Percentiles rank a stretch among this genome's conserved stretches.
Conservation (phyloP, 208 protist species). For the Naegleria lovaniensis region DNA sequence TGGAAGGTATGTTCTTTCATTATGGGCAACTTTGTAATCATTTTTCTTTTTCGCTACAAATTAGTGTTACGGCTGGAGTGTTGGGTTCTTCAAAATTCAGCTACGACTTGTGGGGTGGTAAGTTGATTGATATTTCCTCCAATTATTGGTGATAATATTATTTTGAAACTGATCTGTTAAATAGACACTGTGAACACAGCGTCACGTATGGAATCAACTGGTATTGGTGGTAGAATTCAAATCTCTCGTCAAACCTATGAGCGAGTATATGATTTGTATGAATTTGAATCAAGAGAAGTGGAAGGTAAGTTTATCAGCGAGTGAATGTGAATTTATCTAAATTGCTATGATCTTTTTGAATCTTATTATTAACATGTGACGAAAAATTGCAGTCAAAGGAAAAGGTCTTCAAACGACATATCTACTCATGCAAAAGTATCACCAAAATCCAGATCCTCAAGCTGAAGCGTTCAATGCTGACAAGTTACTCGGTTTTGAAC, state of each 20-base stretch:
- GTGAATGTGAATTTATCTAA: no score
- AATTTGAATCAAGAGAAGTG: neutral
- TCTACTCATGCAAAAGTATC: neutral
- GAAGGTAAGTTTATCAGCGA: no score
- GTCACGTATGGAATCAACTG: slow-evolving; percentile 37
- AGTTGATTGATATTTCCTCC: no score
- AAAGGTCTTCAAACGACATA: neutral
- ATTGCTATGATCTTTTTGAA: no score
- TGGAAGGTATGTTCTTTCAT: neutral
- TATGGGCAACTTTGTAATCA: no score
- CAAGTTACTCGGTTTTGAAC: no score
- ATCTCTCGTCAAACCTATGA: slow-evolving; percentile 17
- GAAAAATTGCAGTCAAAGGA: no score
- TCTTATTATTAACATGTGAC: no score
- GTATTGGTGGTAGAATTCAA: slow-evolving; percentile 36
- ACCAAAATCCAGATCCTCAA: neutral
- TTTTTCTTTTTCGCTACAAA: no score
- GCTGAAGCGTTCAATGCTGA: neutral
- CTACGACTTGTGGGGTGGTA: neutral
- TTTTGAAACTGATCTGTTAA: no score
- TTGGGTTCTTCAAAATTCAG: neutral
- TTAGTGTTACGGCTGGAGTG: neutral
- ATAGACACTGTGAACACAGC: neutral
- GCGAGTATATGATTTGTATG: slow-evolving; percentile 3
- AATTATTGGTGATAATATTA: no score